Evolutionary conservation across 108 stramenopile species (phyloP).

Genomic region (Nannochloropsis gaditana): DNA sequence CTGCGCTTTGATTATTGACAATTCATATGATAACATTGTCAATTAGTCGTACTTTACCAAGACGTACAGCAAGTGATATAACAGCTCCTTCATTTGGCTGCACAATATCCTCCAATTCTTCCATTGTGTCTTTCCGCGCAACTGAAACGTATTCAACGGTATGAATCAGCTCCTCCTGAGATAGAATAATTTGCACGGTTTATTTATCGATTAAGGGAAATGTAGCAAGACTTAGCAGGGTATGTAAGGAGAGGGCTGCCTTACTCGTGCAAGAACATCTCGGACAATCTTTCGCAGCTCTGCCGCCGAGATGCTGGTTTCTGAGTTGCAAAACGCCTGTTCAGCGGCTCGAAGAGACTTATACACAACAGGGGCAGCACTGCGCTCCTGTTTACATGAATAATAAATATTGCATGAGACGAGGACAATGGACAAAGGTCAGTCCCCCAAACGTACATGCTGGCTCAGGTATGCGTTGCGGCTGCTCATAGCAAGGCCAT

Average conservation of each 20-base stretch:
- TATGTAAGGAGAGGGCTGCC: not conserved
- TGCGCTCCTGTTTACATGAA: constrained; percentile 57
- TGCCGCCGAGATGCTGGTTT: not conserved
- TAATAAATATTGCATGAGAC: too few relatives aligned
- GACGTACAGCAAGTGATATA: constrained; percentile 35
- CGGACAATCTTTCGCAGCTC: not conserved
- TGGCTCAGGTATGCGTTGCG: constrained; percentile 82
- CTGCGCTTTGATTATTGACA: too few relatives aligned
- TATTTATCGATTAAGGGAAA: not conserved
- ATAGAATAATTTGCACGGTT: not conserved
- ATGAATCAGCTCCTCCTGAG: constrained; percentile 34
- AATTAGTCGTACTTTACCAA: constrained; percentile 52
- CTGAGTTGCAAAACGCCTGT: not conserved
- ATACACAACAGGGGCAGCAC: constrained; percentile 71
- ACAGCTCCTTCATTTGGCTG: constrained; percentile 34
- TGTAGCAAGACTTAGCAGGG: constrained; percentile 28
- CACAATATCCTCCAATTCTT: constrained; percentile 28
- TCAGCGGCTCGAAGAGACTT: constrained; percentile 57
- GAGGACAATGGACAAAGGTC: too few relatives aligned
- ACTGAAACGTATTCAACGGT: constrained; percentile 45
- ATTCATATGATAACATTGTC: constrained; percentile 47
- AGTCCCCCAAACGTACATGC: not conserved
- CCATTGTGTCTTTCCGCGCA: constrained; percentile 40
- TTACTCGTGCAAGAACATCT: not conserved
- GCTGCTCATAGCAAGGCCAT: constrained; percentile 91